Evolutionary conservation across 192 early-diverging fungal species (phyloP).

Genomic region (Phycomyces nitens): DNA sequence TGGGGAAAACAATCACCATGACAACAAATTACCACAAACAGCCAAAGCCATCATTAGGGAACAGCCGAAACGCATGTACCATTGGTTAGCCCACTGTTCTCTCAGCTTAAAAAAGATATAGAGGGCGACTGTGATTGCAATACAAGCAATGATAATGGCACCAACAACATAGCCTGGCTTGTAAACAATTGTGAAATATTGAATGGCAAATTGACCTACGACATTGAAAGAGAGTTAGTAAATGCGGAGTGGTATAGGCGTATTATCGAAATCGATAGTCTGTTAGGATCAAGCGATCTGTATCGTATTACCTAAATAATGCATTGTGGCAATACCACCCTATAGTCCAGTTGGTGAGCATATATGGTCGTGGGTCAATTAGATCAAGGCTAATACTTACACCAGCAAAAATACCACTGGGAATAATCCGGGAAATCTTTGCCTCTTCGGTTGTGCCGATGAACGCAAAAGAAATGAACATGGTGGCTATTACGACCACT

Average conservation of each 20-base stretch:
- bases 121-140: constrained; percentile 36
- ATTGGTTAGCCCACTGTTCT: constrained; percentile 40
- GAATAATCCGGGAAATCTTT: constrained; percentile 24
- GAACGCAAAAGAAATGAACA: constrained; percentile 31
- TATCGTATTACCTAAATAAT: constrained; percentile 29
- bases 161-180: constrained; percentile 23
- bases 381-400: too few relatives aligned
- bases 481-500: constrained; percentile 27
- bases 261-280: background rate
- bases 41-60: constrained; percentile 43
- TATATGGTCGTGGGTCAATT: too few relatives aligned
- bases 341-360: too few relatives aligned
- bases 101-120: constrained; percentile 48
- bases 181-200: constrained; percentile 27
- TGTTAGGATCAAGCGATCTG: background rate
- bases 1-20: too few relatives aligned
- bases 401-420: constrained; percentile 34
- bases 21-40: constrained; percentile 42
- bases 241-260: background rate
- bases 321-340: constrained; percentile 34
- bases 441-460: constrained; percentile 36
- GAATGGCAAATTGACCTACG: constrained; percentile 39
- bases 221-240: background rate
- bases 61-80: constrained; percentile 45
- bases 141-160: constrained; percentile 37